Base-by-base conservation (phyloP, 352 stramenopile genomes). In the Saprolegnia diclina region DNA sequence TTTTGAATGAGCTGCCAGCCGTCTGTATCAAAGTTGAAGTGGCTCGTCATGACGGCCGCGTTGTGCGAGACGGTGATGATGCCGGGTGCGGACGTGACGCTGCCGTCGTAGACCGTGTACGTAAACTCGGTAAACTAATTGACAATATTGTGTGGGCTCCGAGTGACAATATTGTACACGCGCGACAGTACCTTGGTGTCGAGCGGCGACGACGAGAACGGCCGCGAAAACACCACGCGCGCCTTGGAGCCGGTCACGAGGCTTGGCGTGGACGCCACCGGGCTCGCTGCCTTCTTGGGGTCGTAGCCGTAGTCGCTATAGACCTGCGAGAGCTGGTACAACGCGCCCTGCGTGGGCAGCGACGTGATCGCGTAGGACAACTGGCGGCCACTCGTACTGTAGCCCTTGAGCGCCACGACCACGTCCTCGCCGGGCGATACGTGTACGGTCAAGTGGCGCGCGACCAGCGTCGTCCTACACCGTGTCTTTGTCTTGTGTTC, bases 271-370 rank as follows among this genome's bases (percentile, higher is more conserved):
- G 64, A 74, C 0, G 76, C 75, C 45, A 97, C 93, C 13, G 82
- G 65, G 1, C 65, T 76, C 42, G 75, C 75, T 7, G 81, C 77
- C 26, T 76, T 78, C 71, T 96, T 96, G 18, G 91, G 91, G 16
- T 97, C 90, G 59, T 86, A 95, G 71, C 89, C 91, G 67, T 97
- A 95, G 65, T 87, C 74, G 63, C 85, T 91, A 72, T 82, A 97
- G 22, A 97, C 78, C 19, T 96, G 77, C 7, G 88, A 94, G 55
- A 96, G 83, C 74, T 97, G 91, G 71, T 92, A 96, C 37, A 97
- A 74, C 67, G 80, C 73, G 18, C 91, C 91, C 24, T 88, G 83
- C 35, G 80, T 74, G 2, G 91, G 90, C 14, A 97, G 76, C 55
- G 84, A 89, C 18, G 85, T 93, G 74, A 97, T 94, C 19, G 77